A percentile compares a stretch with the other conserved stretches of the same genome.
These are phyloP conservation scores for Russula lepida DNA, from an alignment of 768 basidiomycete genomes.

Conservation along the genomic window DNA sequence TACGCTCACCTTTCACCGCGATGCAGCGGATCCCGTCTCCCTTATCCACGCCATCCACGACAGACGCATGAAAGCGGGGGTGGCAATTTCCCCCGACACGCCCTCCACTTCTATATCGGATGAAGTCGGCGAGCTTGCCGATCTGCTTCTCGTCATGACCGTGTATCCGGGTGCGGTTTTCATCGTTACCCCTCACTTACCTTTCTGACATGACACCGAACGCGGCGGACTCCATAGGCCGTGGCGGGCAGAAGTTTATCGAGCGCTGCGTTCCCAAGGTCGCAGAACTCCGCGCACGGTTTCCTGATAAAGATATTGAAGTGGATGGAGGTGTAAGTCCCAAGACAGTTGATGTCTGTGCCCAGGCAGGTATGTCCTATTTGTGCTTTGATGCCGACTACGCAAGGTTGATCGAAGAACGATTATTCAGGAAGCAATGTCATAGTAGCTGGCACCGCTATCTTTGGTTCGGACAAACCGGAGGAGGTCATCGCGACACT, in stretches of 20 bases:
- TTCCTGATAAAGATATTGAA: constrained; percentile 93
- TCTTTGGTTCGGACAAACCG: constrained; percentile 77
- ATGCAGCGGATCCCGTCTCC: constrained; percentile 56
- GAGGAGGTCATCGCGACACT: constrained; percentile 66
- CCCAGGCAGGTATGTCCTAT: constrained; percentile 63
- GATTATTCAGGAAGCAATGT: constrained; percentile 78
- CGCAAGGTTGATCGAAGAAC: neutral
- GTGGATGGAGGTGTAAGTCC: constrained; percentile 98
- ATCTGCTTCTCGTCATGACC: constrained; percentile 98
- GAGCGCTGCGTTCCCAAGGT: constrained; percentile 92
- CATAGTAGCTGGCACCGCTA: constrained; percentile 94
- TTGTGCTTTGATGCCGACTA: neutral
- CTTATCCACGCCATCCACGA: constrained; percentile 75
- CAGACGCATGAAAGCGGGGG: constrained; percentile 87
- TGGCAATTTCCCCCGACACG: constrained; percentile 95
- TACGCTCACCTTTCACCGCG: constrained; percentile 7
- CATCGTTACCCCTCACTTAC: neutral
- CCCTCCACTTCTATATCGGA: constrained; percentile 83
- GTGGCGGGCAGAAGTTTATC: constrained; percentile 94
- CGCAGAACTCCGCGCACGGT: constrained; percentile 76
- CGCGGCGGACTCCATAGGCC: constrained; percentile 45
- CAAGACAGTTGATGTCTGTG: constrained; percentile 79
- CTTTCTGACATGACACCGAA: neutral
- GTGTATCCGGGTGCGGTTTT: constrained; percentile 70
- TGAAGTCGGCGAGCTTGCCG: constrained; percentile 70